A percentile compares a stretch with the other conserved stretches of the same genome.
Conservation (phyloP, 805 yeast species). For the Phaffomyces antillensis region DNA sequence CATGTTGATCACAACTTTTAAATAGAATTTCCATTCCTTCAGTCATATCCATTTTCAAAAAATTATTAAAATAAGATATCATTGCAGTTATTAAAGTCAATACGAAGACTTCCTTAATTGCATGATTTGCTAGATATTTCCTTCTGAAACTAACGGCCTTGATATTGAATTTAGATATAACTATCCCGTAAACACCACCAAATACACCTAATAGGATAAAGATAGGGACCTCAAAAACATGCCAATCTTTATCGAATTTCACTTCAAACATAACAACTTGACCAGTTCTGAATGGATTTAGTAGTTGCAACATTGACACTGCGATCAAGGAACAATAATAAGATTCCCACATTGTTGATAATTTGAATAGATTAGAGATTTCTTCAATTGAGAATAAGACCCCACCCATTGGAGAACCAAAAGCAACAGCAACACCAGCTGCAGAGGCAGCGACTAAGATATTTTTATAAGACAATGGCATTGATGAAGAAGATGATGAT, state of each 20-base stretch:
- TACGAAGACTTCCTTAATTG: slow-evolving; percentile 63
- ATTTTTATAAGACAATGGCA: slow-evolving; percentile 16
- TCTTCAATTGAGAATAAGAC: slow-evolving; percentile 92
- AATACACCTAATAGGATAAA: slow-evolving; percentile 75
- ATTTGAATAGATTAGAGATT: slow-evolving; percentile 64
- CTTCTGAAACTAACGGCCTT: slow-evolving; percentile 74
- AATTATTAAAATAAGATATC: slow-evolving; percentile 78
- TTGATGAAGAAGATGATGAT: slow-evolving; percentile 2
- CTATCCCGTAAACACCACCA: slow-evolving; percentile 86
- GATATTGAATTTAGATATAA: slow-evolving; percentile 69
- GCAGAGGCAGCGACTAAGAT: slow-evolving; percentile 82
- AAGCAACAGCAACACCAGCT: slow-evolving; percentile 98
- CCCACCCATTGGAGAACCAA: slow-evolving; percentile 96
- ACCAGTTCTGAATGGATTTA: slow-evolving; percentile 92
- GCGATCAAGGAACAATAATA: slow-evolving; percentile 89
- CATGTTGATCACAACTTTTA: slow-evolving; percentile 59
- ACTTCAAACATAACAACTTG: slow-evolving; percentile 91
- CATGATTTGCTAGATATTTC: slow-evolving; percentile 45
- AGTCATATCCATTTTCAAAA: slow-evolving; percentile 85
- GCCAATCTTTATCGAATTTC: slow-evolving; percentile 84
- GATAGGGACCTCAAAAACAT: slow-evolving; percentile 72
- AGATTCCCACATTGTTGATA: slow-evolving; percentile 82
- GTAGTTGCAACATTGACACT: slow-evolving; percentile 66
- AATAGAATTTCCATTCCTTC: slow-evolving; percentile 87
- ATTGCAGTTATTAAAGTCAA: slow-evolving; percentile 66